phyloP scores from a whole-genome alignment of 163 green algal species.

The Picocystis sp. region DNA sequence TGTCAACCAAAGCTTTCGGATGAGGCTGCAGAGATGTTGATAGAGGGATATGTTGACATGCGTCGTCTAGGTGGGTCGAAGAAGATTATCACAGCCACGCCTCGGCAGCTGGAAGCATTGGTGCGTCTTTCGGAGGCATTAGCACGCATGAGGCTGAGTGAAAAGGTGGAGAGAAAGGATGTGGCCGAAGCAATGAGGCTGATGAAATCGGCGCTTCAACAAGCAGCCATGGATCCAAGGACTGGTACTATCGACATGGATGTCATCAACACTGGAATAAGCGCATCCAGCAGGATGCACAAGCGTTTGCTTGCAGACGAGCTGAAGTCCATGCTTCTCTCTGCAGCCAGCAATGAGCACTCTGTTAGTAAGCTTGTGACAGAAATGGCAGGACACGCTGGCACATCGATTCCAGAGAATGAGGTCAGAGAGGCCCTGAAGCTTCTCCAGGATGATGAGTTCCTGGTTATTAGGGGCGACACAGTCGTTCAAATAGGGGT shows the following conservation, averaged over 20 bases:
- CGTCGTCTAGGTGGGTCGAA: slow-evolving; percentile 12
- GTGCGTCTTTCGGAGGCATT: slow-evolving; percentile 77
- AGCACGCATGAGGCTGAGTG: slow-evolving; percentile 65
- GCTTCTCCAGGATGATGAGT: neutral
- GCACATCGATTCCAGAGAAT: slow-evolving; percentile 1
- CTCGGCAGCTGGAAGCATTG: slow-evolving; percentile 88
- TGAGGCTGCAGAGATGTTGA: slow-evolving; percentile 54
- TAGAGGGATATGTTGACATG: slow-evolving; percentile 59
- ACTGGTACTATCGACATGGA: slow-evolving; percentile 73
- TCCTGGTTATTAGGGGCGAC: too few species aligned
- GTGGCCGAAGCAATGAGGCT: slow-evolving; percentile 61
- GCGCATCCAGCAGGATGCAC: slow-evolving; percentile 23
- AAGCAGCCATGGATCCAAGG: slow-evolving; percentile 44
- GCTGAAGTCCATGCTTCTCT: slow-evolving; percentile 1
- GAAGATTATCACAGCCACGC: slow-evolving; percentile 77
- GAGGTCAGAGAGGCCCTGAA: slow-evolving; percentile 5
- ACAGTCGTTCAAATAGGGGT: too few species aligned
- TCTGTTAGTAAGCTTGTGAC: neutral
- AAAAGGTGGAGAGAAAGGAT: slow-evolving; percentile 31
- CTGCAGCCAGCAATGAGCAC: neutral
- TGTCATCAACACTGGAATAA: slow-evolving; percentile 59
- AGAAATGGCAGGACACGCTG: neutral
- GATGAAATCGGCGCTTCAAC: slow-evolving; percentile 52
- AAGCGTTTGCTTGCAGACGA: slow-evolving; percentile 13
- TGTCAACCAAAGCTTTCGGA: slow-evolving; percentile 23